phyloP scores from a whole-genome alignment of 306 rosid genomes.

The Vigna mungo region DNA sequence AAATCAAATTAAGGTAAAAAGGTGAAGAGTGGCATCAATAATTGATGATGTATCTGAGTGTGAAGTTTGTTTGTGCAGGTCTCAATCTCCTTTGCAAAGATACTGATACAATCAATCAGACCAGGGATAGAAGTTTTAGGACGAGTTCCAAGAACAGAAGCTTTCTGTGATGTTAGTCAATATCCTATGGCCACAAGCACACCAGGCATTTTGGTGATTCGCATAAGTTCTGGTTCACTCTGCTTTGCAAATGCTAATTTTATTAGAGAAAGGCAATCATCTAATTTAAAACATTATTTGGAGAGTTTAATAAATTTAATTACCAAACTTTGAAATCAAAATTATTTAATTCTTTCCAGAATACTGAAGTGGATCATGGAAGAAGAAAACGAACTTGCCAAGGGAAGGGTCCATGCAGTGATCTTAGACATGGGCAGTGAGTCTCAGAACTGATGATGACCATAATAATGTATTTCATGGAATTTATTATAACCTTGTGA shows the following conservation, averaged over 20 bases:
- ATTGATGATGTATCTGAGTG: background rate
- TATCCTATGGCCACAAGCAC: conserved; percentile 79
- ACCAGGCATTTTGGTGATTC: conserved; percentile 67
- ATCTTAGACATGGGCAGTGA: conserved; percentile 87
- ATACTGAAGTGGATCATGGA: conserved; percentile 60
- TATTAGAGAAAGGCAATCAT: conserved; percentile 71
- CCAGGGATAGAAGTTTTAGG: conserved; percentile 79
- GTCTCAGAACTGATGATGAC: conserved; percentile 33
- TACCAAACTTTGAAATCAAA: background rate
- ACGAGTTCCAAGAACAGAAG: conserved; percentile 75
- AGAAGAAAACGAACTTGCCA: conserved; percentile 52
- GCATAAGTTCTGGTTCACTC: conserved; percentile 75
- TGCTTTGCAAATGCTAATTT: conserved; percentile 90
- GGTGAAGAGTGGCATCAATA: background rate
- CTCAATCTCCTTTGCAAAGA: conserved; percentile 76
- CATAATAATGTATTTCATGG: background rate
- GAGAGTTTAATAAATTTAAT: background rate
- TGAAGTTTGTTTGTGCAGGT: conserved; percentile 59
- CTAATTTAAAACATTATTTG: background rate
- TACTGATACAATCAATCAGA: conserved; percentile 71
- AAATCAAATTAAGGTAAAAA: background rate
- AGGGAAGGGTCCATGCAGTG: conserved; percentile 55
- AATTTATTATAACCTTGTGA: conserved; percentile 3
- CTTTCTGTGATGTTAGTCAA: conserved; percentile 70
- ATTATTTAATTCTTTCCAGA: conserved; percentile 50